phyloP scores from a whole-genome alignment of 306 rosid genomes.

The Boehmeria nivea region DNA sequence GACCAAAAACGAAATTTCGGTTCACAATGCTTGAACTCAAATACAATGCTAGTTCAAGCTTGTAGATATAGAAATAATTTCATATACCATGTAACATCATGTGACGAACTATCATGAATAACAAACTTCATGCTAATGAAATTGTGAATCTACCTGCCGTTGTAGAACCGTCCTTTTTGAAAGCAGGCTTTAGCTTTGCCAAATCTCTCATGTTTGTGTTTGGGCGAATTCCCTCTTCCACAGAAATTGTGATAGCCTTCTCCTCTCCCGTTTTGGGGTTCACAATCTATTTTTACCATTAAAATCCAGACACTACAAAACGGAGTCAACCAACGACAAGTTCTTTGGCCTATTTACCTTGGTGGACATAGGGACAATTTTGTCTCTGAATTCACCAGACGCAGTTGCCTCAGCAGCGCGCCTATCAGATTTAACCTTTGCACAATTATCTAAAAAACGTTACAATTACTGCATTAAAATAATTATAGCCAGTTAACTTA shows the following conservation, averaged over 20 bases:
- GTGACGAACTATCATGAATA: too few relatives aligned
- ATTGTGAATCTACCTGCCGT: constrained; percentile 67
- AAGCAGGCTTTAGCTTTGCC: constrained; percentile 83
- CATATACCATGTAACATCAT: too few relatives aligned
- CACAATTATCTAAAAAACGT: constrained; percentile 1
- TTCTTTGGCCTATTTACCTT: constrained; percentile 45
- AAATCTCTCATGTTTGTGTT: constrained; percentile 47
- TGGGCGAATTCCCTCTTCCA: constrained; percentile 79
- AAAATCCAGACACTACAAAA: constrained; percentile 16
- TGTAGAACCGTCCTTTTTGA: constrained; percentile 66
- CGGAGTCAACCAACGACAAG: too few relatives aligned
- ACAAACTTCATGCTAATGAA: too few relatives aligned
- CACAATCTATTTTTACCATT: constrained; percentile 44
- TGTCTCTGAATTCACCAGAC: constrained; percentile 81
- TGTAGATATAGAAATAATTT: neutral
- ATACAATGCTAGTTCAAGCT: neutral
- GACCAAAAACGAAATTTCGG: neutral
- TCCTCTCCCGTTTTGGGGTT: constrained; percentile 78
- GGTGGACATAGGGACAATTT: constrained; percentile 74
- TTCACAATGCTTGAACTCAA: neutral
- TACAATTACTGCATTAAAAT: neutral
- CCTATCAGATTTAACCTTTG: constrained; percentile 75
- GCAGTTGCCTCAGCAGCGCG: constrained; percentile 80
- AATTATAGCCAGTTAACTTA: too few relatives aligned
- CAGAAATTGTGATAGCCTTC: constrained; percentile 58